Evolutionary conservation across 1,284 basidiomycete genomes (phyloP).

Genomic region (Puccinia hordei): DNA sequence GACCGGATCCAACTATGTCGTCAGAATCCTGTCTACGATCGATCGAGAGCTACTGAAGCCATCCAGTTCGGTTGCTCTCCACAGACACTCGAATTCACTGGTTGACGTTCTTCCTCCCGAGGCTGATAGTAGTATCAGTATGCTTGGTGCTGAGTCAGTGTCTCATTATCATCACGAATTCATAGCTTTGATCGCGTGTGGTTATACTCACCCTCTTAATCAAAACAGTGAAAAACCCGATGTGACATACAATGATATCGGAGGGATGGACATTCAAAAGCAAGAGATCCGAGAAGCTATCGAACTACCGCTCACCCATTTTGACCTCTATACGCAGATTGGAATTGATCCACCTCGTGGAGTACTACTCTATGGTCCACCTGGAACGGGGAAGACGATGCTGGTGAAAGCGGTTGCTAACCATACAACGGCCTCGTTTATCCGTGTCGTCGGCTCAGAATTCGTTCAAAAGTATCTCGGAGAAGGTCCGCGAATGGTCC

Average conservation of each 20-base stretch:
- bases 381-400: slow-evolving; percentile 99
- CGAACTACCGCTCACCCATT: slow-evolving; percentile 79
- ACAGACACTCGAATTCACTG: slow-evolving; percentile 96
- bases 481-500: slow-evolving; percentile 98
- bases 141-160: slow-evolving; percentile 74
- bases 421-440: slow-evolving; percentile 95
- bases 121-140: slow-evolving; percentile 93
- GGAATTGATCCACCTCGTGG: slow-evolving; percentile 97
- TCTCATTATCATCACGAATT: background rate
- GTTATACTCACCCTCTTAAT: background rate
- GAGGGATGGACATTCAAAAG: slow-evolving; percentile 97
- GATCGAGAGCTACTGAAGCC: slow-evolving; percentile 97
- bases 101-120: slow-evolving; percentile 98
- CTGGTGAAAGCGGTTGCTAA: slow-evolving; percentile 97
- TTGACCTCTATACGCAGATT: slow-evolving; percentile 98
- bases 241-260: slow-evolving; percentile 67
- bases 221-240: slow-evolving; percentile 52
- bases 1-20: slow-evolving; percentile 97
- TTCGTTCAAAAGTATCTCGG: slow-evolving; percentile 99
- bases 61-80: slow-evolving; percentile 92
- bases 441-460: slow-evolving; percentile 96
- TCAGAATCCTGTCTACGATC: slow-evolving; percentile 93
- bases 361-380: slow-evolving; percentile 88
- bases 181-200: background rate
- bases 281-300: slow-evolving; percentile 99